Evolutionary conservation across 2,329 filamentous ascomycete species (phyloP), one percentile per base, ranked within the genome.

Genomic region (Penicillium sp.): DNA sequence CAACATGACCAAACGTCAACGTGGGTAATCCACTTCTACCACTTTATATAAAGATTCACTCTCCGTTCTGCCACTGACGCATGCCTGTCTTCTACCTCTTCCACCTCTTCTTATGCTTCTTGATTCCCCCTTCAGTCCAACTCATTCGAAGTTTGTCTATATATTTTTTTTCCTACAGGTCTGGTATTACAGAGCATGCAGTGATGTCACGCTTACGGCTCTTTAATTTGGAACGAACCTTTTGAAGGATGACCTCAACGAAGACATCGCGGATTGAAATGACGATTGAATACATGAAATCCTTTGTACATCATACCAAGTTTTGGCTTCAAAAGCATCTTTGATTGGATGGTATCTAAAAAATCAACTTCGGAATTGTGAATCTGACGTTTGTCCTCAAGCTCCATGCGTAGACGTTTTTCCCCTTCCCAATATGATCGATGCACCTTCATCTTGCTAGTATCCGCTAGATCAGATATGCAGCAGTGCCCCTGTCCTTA

Each of bases 1-100:
- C 29, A 67, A 67, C 50, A 62, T 64, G 45, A 50, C 61, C 11
- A 76, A 76, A 59, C 71, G 72, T 37, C 66, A 72, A 61, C 67
- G 72, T 65, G 73, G 63, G 66, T 65, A 59, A 48, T 10, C n/a
- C 11, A 46, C n/a, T 16, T 39, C n/a, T 39, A 3, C 19, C 39
- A 42, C 39, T 21, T 23, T 23, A 21, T 9, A 42, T 42, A 13
- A 23, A 13, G 9, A 21, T 23, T 42, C 6, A 19, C 10, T 19
- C 16, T 39, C 7, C 16, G n/a, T 19, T 39, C 35, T 39, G 35
- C 19, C 21, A 42, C 23, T 23, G 19, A 14, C 9, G 19, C 39
- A 42, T 42, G 14, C 1, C 19, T 23, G n/a, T 39, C 16, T 39
- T 10, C 16, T 10, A 10, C n/a, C 7, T n/a, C 3, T 13, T 21